These are phyloP conservation scores for Pueraria montana DNA, from an alignment of 306 rosid species.

Conservation along the genomic window DNA sequence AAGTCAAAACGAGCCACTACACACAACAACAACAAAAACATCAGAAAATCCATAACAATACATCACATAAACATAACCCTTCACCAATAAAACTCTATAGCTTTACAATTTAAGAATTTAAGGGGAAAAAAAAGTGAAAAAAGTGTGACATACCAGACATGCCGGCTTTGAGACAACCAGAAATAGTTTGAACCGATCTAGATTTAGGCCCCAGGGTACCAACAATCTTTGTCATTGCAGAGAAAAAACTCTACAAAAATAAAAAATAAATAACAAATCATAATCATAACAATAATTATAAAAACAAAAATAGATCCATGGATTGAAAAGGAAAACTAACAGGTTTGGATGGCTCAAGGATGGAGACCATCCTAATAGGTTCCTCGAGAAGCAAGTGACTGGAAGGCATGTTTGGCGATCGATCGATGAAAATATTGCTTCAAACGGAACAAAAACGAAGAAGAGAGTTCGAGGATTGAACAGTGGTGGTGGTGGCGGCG, in stretches of 20 bases:
- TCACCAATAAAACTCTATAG: not conserved
- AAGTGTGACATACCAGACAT: slow-evolving; percentile 78
- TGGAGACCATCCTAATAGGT: slow-evolving; percentile 94
- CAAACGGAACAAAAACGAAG: not conserved
- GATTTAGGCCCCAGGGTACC: slow-evolving; percentile 97
- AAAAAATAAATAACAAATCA: not conserved
- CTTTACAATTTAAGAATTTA: not conserved
- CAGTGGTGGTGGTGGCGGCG: slow-evolving; percentile 33
- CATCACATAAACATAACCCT: not conserved
- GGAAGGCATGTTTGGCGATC: slow-evolving; percentile 83
- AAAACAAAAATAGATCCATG: slow-evolving; percentile 41
- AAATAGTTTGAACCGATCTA: slow-evolving; percentile 78
- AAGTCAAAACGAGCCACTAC: slow-evolving; percentile 97
- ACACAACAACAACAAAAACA: slow-evolving; percentile 41
- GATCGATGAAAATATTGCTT: slow-evolving; percentile 16
- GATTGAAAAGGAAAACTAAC: slow-evolving; percentile 55
- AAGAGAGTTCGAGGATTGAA: not conserved
- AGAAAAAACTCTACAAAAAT: slow-evolving; percentile 73
- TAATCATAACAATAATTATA: not conserved
- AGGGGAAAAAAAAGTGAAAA: not conserved
- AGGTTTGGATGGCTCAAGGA: slow-evolving; percentile 90
- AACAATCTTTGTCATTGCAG: slow-evolving; percentile 98
- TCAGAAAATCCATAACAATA: slow-evolving; percentile 36
- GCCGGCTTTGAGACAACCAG: slow-evolving; percentile 90
- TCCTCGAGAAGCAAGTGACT: slow-evolving; percentile 93